A percentile compares a stretch with the other conserved stretches of the same genome.
Evolutionary conservation across 495 filamentous ascomycete species (phyloP).

Genomic region (Aspergillus wentii): DNA sequence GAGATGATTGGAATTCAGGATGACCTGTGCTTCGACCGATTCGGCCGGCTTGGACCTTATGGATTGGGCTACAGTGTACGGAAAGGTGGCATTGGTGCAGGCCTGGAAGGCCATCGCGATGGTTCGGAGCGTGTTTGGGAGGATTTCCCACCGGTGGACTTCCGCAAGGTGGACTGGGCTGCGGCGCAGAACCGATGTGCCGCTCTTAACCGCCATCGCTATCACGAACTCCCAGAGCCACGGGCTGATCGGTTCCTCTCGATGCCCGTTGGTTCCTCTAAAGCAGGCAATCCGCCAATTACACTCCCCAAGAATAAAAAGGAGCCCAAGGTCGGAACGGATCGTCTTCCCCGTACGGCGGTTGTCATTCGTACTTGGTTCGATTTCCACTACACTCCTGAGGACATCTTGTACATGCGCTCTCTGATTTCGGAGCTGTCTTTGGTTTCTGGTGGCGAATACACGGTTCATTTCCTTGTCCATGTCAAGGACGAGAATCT

Average conservation of each 20-base stretch:
- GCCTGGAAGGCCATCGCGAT: conserved; percentile 72
- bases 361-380: conserved; percentile 62
- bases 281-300: conserved; percentile 5
- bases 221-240: conserved; percentile 45
- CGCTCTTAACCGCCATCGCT: conserved; percentile 65
- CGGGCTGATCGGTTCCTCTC: conserved; percentile 39
- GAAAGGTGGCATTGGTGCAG: conserved; percentile 76
- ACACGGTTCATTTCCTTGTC: conserved; percentile 58
- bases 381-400: conserved; percentile 49
- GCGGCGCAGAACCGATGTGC: conserved; percentile 67
- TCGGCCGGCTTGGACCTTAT: conserved; percentile 83
- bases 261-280: conserved; percentile 35
- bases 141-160: conserved; percentile 64
- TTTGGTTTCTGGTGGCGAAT: conserved; percentile 59
- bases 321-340: conserved; percentile 13
- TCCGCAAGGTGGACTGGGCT: conserved; percentile 67
- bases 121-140: conserved; percentile 72
- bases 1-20: conserved; percentile 73
- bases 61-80: conserved; percentile 76
- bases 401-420: conserved; percentile 51
- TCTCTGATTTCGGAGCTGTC: conserved; percentile 59
- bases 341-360: conserved; percentile 50
- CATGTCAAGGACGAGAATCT: conserved; percentile 62
- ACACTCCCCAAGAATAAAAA: conserved; percentile 8
- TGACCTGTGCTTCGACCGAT: conserved; percentile 91